These are phyloP conservation scores for Kodamaea anthophila DNA, from an alignment of 1,139 yeast genomes.

Conservation along the genomic window DNA sequence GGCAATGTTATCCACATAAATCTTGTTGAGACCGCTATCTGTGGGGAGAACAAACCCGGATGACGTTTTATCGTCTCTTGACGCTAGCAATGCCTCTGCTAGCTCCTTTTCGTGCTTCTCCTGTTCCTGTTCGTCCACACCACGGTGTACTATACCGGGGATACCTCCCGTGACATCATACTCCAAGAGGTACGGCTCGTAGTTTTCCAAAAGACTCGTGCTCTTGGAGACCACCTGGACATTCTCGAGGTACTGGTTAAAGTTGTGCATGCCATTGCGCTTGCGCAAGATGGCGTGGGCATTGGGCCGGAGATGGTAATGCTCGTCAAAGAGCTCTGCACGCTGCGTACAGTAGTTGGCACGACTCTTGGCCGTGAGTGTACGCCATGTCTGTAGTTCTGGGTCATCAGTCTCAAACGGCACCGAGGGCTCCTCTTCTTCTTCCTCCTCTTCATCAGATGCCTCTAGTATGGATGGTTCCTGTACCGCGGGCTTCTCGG, in stretches of 20 bases:
- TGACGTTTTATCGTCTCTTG: constrained; percentile 23
- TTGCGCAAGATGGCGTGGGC: constrained; percentile 64
- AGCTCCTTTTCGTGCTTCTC: constrained; percentile 47
- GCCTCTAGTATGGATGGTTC: too few relatives aligned
- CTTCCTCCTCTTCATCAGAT: constrained; percentile 22
- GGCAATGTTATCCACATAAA: constrained; percentile 59
- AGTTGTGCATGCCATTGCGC: constrained; percentile 54
- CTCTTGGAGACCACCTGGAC: constrained; percentile 36
- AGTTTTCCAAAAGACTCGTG: constrained; percentile 47
- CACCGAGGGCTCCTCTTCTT: constrained; percentile 15
- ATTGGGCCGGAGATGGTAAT: constrained; percentile 51
- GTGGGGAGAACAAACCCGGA: constrained; percentile 30
- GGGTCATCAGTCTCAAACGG: constrained; percentile 20
- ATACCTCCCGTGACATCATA: constrained; percentile 79
- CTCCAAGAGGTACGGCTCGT: constrained; percentile 69
- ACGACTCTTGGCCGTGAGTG: constrained; percentile 70
- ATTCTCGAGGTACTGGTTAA: constrained; percentile 42
- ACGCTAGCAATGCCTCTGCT: constrained; percentile 32
- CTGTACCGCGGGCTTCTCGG: constrained; percentile 11
- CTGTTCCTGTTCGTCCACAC: constrained; percentile 42
- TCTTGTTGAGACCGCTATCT: constrained; percentile 54
- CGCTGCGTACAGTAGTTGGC: constrained; percentile 71
- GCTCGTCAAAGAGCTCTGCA: constrained; percentile 56
- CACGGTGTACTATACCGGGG: constrained; percentile 58
- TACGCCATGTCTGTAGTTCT: constrained; percentile 69